A percentile compares a stretch with the other conserved stretches of the same genome.
Conservation (phyloP, 1,284 basidiomycete genomes). For the Tilletia setariae region DNA sequence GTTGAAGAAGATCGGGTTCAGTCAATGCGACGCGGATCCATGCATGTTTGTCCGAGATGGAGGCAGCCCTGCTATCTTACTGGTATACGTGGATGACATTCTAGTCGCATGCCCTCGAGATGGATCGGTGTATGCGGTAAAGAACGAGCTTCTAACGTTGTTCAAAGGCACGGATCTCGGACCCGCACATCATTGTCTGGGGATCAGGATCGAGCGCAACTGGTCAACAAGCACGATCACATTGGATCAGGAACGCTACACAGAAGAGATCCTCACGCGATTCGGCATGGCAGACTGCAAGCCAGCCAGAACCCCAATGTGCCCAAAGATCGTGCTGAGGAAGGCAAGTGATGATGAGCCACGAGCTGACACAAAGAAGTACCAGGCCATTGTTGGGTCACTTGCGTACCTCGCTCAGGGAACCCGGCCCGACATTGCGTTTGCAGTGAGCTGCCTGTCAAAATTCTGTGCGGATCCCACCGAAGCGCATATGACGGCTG, state of each 20-base stretch:
- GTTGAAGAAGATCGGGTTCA: neutral
- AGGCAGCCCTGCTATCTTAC: neutral
- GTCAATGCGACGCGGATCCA: neutral
- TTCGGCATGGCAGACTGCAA: neutral
- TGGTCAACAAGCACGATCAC: neutral
- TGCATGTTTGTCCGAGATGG: neutral
- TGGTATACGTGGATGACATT: constrained; percentile 12
- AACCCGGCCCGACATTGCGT: constrained; percentile 9
- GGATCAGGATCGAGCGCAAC: neutral
- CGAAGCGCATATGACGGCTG: neutral
- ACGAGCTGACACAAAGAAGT: neutral
- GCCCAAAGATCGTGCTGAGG: neutral
- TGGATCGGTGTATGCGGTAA: neutral
- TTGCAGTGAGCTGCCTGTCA: neutral
- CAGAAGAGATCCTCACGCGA: neutral
- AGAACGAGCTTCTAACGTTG: neutral
- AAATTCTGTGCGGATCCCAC: constrained; percentile 2
- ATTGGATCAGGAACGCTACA: constrained; percentile 1
- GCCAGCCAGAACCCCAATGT: neutral
- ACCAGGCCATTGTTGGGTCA: constrained; percentile 1
- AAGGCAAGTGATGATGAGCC: neutral
- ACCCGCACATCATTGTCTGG: neutral
- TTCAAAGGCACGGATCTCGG: constrained; percentile 10
- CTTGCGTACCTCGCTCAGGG: constrained; percentile 1
- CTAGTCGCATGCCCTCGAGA: neutral